A percentile compares a stretch with the other conserved stretches of the same genome.
These are phyloP conservation scores for Fomitopsis palustris DNA, from an alignment of 1,284 basidiomycete species.

Conservation along the genomic window DNA sequence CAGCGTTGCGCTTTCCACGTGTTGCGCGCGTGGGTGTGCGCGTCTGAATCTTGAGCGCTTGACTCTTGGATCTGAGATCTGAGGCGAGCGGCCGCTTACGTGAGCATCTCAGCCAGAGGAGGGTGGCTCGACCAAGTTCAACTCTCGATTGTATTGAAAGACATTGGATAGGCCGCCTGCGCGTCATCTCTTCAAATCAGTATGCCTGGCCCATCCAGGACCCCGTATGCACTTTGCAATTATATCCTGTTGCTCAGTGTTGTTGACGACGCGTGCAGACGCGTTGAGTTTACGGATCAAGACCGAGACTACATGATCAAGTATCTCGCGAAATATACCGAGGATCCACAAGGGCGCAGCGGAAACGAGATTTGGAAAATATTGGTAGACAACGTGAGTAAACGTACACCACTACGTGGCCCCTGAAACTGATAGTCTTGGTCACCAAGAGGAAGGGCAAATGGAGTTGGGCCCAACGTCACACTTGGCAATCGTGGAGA, in stretches of 20 bases:
- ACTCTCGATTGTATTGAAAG: no score
- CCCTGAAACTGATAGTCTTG: neutral
- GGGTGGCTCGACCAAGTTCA: neutral
- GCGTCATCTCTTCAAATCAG: neutral
- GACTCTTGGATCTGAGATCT: no score
- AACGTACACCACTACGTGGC: neutral
- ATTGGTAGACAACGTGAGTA: conserved; percentile 19
- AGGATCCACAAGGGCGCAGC: conserved; percentile 9
- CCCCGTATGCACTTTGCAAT: neutral
- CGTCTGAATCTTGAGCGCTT: no score
- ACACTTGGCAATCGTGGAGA: conserved; percentile 54
- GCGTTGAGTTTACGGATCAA: conserved; percentile 5
- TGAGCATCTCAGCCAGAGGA: neutral
- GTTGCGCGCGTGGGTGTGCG: no score
- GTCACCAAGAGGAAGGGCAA: conserved; percentile 4
- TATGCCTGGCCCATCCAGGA: neutral
- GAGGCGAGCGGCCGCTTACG: neutral
- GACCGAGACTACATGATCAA: conserved; percentile 16
- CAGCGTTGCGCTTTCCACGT: no score
- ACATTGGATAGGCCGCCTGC: neutral
- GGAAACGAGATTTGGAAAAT: conserved; percentile 18
- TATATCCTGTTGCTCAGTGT: no score
- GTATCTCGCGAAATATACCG: conserved; percentile 24
- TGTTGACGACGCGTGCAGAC: neutral
- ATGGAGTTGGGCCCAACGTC: conserved; percentile 42